Conservation (phyloP, 192 early-diverging fungal species). For the Piromyces finnis region DNA sequence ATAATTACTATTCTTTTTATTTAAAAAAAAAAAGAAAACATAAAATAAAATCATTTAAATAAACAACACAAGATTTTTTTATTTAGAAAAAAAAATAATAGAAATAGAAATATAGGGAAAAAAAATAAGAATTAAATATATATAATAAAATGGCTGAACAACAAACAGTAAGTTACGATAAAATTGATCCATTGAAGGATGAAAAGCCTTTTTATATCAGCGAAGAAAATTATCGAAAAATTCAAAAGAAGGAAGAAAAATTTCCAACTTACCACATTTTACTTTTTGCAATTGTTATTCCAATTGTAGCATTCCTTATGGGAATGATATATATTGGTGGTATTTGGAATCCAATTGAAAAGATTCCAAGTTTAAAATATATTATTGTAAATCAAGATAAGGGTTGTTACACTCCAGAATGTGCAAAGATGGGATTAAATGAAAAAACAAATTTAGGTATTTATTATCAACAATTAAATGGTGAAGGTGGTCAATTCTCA, state of each 20-base stretch:
- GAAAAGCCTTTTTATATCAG: background rate
- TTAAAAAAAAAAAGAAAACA: too few relatives aligned
- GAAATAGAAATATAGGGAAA: too few relatives aligned
- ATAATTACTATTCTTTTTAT: too few relatives aligned
- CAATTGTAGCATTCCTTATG: background rate
- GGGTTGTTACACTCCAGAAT: background rate
- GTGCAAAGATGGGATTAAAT: background rate
- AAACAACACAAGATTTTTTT: too few relatives aligned
- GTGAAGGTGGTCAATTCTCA: background rate
- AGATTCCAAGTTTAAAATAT: background rate
- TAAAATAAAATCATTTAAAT: too few relatives aligned
- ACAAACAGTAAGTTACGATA: background rate
- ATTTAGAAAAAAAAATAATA: too few relatives aligned
- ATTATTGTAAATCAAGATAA: background rate
- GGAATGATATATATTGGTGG: background rate
- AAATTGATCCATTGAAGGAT: background rate
- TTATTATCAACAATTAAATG: background rate
- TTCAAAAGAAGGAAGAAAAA: background rate
- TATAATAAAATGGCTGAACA: background rate
- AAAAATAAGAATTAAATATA: too few relatives aligned
- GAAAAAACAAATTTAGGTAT: background rate
- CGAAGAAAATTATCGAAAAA: background rate
- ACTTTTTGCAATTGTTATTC: background rate
- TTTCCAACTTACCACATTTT: background rate
- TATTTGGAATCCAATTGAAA: background rate